These are phyloP conservation scores for Podospora anserina DNA, from an alignment of 495 filamentous ascomycete genomes.

Conservation along the genomic window DNA sequence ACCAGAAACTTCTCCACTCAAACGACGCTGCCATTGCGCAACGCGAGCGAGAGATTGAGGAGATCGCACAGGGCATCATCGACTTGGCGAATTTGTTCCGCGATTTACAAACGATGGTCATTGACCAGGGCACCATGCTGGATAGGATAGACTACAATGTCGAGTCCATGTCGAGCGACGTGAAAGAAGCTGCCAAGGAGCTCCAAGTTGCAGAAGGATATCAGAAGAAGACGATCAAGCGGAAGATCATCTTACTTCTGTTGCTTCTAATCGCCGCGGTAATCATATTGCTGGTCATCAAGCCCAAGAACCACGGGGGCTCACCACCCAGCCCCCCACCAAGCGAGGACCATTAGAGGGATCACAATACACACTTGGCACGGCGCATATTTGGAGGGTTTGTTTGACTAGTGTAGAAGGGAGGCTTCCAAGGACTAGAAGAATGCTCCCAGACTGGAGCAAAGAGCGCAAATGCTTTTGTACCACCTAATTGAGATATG, in stretches of 20 bases:
- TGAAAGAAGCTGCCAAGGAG: constrained; percentile 90
- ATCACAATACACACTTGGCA: background rate
- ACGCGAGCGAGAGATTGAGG: constrained; percentile 94
- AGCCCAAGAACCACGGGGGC: constrained; percentile 60
- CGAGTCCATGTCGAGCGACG: constrained; percentile 82
- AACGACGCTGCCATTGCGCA: constrained; percentile 87
- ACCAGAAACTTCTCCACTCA: constrained; percentile 63
- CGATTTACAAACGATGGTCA: constrained; percentile 93
- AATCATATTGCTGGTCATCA: constrained; percentile 81
- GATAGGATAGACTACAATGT: constrained; percentile 99
- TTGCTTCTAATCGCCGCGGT: constrained; percentile 76
- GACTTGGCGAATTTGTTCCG: constrained; percentile 95
- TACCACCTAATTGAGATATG: constrained; percentile 5
- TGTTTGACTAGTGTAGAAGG: constrained; percentile 8
- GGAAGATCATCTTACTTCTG: constrained; percentile 87
- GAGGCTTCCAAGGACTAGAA: background rate
- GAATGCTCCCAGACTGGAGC: background rate
- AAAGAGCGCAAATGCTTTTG: background rate
- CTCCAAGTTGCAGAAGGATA: constrained; percentile 81
- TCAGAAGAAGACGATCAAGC: constrained; percentile 81
- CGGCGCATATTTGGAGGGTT: background rate
- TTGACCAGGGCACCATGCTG: constrained; percentile 96
- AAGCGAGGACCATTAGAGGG: background rate
- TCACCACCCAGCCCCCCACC: background rate
- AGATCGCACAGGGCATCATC: constrained; percentile 96